Evolutionary conservation across 352 stramenopile genomes (phyloP).

Genomic region (Plasmopara viticola): DNA sequence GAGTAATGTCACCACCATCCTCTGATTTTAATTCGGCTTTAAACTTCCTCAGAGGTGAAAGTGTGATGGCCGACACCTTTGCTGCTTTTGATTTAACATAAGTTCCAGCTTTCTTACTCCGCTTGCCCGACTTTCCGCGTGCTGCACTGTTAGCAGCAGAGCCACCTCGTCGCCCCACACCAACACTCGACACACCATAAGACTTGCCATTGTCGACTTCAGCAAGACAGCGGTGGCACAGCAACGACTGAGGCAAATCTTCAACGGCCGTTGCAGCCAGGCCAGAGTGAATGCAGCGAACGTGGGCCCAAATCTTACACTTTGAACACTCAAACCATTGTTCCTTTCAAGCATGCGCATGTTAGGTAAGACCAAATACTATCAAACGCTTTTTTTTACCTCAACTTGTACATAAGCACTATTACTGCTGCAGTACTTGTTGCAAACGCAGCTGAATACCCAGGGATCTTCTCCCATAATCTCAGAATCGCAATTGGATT

Average conservation of each 20-base stretch:
- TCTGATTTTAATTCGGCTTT: conserved; percentile 17
- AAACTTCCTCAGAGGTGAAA: conserved; percentile 20
- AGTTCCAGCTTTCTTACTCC: conserved; percentile 18
- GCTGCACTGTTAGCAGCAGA: conserved; percentile 17
- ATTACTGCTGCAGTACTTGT: conserved; percentile 60
- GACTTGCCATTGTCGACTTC: conserved; percentile 8
- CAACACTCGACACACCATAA: conserved; percentile 16
- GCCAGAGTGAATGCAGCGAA: conserved; percentile 56
- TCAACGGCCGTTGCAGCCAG: conserved; percentile 30
- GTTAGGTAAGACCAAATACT: conserved; percentile 1
- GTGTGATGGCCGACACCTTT: conserved; percentile 10
- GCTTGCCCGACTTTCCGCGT: conserved; percentile 18
- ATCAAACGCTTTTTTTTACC: conserved; percentile 21
- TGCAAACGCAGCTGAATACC: conserved; percentile 69
- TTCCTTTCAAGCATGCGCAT: conserved; percentile 27
- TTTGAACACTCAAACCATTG: conserved; percentile 80
- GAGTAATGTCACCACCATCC: conserved; percentile 10
- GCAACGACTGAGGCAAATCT: conserved; percentile 39
- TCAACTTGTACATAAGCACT: conserved; percentile 43
- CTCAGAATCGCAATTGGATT: conserved; percentile 21
- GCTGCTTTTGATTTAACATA: conserved; percentile 14
- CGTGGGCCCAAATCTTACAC: conserved; percentile 73
- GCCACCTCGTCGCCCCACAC: conserved; percentile 26
- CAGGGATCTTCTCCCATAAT: conserved; percentile 52
- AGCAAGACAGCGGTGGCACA: conserved; percentile 48